phyloP scores from a whole-genome alignment of 441 rosid genomes.

The Populus hybrid region DNA sequence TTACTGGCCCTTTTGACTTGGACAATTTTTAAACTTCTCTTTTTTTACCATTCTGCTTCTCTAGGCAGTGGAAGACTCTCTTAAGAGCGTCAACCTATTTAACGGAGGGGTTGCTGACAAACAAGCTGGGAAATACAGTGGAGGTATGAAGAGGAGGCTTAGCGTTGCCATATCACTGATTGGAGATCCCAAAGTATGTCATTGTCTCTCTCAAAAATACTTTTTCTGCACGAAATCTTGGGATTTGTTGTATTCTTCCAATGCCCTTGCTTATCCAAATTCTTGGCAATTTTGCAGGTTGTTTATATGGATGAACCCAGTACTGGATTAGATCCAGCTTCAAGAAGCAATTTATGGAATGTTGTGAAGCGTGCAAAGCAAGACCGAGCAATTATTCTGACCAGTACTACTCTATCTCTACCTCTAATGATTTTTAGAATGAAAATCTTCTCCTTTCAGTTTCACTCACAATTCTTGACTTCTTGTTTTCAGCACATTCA shows the following conservation, averaged over 20 bases:
- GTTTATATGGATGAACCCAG: too few species aligned
- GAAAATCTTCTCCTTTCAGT: background rate
- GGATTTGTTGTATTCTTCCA: background rate
- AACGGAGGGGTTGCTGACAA: slow-evolving; percentile 87
- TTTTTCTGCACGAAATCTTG: slow-evolving; percentile 12
- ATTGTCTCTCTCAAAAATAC: background rate
- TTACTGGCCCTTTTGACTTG: background rate
- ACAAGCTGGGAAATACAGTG: slow-evolving; percentile 88
- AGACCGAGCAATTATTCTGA: slow-evolving; percentile 81
- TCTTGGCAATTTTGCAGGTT: slow-evolving; percentile 46
- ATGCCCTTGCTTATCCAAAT: slow-evolving; percentile 9
- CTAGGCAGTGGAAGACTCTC: slow-evolving; percentile 96
- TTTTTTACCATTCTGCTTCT: background rate
- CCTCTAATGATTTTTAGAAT: background rate
- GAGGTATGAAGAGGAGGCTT: slow-evolving; percentile 98
- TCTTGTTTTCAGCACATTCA: slow-evolving; percentile 71
- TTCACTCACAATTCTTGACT: slow-evolving; percentile 15
- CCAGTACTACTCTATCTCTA: slow-evolving; percentile 48
- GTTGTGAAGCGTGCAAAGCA: slow-evolving; percentile 81
- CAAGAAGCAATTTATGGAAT: too few species aligned
- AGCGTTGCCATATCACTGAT: slow-evolving; percentile 95
- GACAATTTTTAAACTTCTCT: slow-evolving; percentile 2
- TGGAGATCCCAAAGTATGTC: slow-evolving; percentile 82
- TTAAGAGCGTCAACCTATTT: slow-evolving; percentile 66
- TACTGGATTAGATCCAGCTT: too few species aligned